Conservation (phyloP, 23 red algal species). For the Gracilariopsis chorda region DNA sequence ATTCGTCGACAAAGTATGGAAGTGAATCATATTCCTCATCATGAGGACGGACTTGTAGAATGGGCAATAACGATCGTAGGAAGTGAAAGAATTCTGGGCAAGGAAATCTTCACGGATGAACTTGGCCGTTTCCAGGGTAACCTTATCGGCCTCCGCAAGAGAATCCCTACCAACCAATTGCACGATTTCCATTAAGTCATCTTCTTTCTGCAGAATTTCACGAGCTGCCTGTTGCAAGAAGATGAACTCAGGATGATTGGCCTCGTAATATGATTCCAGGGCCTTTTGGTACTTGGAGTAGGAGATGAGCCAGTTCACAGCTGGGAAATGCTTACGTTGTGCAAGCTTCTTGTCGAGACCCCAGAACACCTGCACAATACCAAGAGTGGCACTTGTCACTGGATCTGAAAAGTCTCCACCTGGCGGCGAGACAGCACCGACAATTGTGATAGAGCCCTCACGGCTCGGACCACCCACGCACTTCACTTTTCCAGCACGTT, state of each 20-base stretch:
- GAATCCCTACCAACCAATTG: constrained; percentile 97
- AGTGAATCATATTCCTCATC: constrained; percentile 94
- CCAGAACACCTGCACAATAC: constrained; percentile 98
- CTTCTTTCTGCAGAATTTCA: constrained; percentile 94
- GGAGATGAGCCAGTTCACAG: constrained; percentile 95
- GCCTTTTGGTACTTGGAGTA: constrained; percentile 95
- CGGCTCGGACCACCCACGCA: constrained; percentile 94
- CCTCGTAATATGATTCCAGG: constrained; percentile 89
- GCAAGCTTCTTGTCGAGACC: constrained; percentile 99
- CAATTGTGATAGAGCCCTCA: constrained; percentile 96
- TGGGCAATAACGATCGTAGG: constrained; percentile 95
- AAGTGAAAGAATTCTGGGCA: constrained; percentile 96
- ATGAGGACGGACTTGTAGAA: constrained; percentile 96
- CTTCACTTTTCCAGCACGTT: constrained; percentile 90
- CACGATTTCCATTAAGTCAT: constrained; percentile 99
- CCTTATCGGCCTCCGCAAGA: constrained; percentile 94
- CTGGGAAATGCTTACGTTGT: constrained; percentile 96
- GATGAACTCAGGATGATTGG: constrained; percentile 83
- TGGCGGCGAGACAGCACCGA: constrained; percentile 94
- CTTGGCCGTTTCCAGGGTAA: constrained; percentile 90
- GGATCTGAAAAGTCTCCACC: constrained; percentile 99
- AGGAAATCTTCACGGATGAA: constrained; percentile 98
- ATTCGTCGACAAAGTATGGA: constrained; percentile 78
- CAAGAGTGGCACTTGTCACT: constrained; percentile 96
- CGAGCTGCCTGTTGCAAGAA: constrained; percentile 77